A percentile compares a stretch with the other conserved stretches of the same genome.
Evolutionary conservation across 495 filamentous ascomycete species (phyloP).

Genomic region (Saxophila tyrrhenica): DNA sequence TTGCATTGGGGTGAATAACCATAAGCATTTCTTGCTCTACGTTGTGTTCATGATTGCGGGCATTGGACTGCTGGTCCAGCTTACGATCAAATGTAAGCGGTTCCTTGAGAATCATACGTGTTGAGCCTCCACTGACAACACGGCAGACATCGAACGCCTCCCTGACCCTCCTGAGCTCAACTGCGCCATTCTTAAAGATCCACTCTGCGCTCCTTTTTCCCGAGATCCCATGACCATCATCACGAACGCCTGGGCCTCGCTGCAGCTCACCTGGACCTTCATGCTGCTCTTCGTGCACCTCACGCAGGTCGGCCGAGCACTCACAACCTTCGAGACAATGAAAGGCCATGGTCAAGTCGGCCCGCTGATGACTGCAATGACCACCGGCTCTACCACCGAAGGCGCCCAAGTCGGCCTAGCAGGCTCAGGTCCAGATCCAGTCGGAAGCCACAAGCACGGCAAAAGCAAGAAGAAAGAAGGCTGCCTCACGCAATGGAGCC

Average conservation of each 20-base stretch:
- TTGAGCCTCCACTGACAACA: neutral
- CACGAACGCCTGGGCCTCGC: conserved; percentile 59
- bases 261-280: conserved; percentile 86
- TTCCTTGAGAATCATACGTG: conserved; percentile 2
- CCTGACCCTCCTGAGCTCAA: conserved; percentile 30
- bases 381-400: conserved; percentile 55
- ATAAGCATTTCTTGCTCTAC: conserved; percentile 89
- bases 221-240: conserved; percentile 76
- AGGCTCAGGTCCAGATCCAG: conserved; percentile 29
- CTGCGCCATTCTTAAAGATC: conserved; percentile 66
- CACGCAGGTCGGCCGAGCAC: conserved; percentile 75
- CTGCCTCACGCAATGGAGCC: conserved; percentile 67
- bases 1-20: conserved; percentile 88
- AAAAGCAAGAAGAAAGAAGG: conserved; percentile 32
- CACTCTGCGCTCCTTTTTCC: conserved; percentile 60
- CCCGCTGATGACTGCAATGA: conserved; percentile 65
- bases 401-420: conserved; percentile 52
- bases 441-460: conserved; percentile 29
- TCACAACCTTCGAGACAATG: conserved; percentile 97
- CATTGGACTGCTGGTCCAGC: conserved; percentile 46
- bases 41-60: conserved; percentile 64
- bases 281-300: conserved; percentile 93
- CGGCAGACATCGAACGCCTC: conserved; percentile 36
- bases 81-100: conserved; percentile 39
- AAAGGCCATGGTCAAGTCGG: conserved; percentile 33